Evolutionary conservation across 2,329 filamentous ascomycete genomes (phyloP).

Genomic region (Westerdykella ornata): DNA sequence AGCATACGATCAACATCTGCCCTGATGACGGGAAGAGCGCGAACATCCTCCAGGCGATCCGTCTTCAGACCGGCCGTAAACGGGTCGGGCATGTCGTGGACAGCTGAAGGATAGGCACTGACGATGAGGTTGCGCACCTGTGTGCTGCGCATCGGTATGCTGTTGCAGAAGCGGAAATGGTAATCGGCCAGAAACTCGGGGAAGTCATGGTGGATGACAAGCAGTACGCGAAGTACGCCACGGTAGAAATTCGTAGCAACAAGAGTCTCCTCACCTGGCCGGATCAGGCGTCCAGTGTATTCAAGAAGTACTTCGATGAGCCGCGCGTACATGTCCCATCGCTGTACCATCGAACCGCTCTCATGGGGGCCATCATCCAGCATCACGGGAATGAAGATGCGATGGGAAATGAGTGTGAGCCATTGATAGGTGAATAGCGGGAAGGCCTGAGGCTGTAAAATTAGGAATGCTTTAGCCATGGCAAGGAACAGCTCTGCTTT

Average conservation of each 20-base stretch:
- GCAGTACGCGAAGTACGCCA: constrained; percentile 71
- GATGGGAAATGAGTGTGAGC: constrained; percentile 75
- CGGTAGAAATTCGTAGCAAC: constrained; percentile 79
- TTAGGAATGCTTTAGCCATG: constrained; percentile 64
- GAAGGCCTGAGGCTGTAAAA: constrained; percentile 68
- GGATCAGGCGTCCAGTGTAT: constrained; percentile 73
- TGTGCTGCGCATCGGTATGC: constrained; percentile 73
- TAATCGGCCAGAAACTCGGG: constrained; percentile 88
- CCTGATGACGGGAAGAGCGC: constrained; percentile 58
- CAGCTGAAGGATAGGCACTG: constrained; percentile 66
- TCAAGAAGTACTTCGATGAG: constrained; percentile 65
- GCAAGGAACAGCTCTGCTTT: constrained; percentile 63
- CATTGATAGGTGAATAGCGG: constrained; percentile 81
- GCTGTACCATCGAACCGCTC: constrained; percentile 40
- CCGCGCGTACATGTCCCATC: constrained; percentile 70
- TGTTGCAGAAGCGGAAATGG: constrained; percentile 72
- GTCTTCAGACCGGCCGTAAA: constrained; percentile 67
- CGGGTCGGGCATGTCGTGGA: constrained; percentile 65
- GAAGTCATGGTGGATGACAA: constrained; percentile 88
- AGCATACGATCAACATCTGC: constrained; percentile 54
- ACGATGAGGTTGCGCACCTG: constrained; percentile 87
- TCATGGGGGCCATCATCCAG: constrained; percentile 59
- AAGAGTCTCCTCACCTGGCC: constrained; percentile 60
- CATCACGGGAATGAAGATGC: constrained; percentile 73
- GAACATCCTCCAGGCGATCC: constrained; percentile 69